A percentile compares a stretch with the other conserved stretches of the same genome.
Conservation (phyloP, 73 alveolate species). For the Blepharisma stoltei region DNA sequence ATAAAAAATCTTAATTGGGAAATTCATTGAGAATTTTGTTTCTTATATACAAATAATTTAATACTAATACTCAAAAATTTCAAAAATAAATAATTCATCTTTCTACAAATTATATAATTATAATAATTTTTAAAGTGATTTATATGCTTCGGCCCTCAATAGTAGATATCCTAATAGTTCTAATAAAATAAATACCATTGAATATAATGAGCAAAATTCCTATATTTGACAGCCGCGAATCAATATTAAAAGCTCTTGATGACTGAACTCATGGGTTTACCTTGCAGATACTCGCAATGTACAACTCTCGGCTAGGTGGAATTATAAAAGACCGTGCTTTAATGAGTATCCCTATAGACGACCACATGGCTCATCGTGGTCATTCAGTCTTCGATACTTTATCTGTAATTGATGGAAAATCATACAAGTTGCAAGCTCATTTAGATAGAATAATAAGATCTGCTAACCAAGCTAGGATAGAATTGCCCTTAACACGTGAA, state of each 20-base stretch:
- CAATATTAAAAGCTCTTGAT: background rate
- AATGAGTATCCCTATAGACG: slow-evolving; percentile 21
- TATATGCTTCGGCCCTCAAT: too few relatives aligned
- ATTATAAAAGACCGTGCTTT: slow-evolving; percentile 27
- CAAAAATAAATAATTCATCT: too few relatives aligned
- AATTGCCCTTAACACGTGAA: background rate
- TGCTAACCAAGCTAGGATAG: slow-evolving; percentile 16
- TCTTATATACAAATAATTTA: too few relatives aligned
- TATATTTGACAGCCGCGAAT: background rate
- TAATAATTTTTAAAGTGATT: too few relatives aligned
- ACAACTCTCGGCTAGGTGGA: slow-evolving; percentile 17
- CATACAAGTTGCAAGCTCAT: slow-evolving; percentile 7
- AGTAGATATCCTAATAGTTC: too few relatives aligned
- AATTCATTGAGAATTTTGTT: too few relatives aligned
- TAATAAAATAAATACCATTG: too few relatives aligned
- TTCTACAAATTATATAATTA: too few relatives aligned
- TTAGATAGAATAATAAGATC: background rate
- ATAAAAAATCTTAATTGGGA: too few relatives aligned
- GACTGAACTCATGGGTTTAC: background rate
- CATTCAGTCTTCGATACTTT: slow-evolving; percentile 27
- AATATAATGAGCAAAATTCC: too few relatives aligned
- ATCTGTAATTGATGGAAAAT: background rate
- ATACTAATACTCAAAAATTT: too few relatives aligned
- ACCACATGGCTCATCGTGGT: slow-evolving; percentile 30
- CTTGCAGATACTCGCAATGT: background rate